These are phyloP conservation scores for Boletus rufocinnamomeus DNA, from an alignment of 768 basidiomycete species.

Conservation along the genomic window DNA sequence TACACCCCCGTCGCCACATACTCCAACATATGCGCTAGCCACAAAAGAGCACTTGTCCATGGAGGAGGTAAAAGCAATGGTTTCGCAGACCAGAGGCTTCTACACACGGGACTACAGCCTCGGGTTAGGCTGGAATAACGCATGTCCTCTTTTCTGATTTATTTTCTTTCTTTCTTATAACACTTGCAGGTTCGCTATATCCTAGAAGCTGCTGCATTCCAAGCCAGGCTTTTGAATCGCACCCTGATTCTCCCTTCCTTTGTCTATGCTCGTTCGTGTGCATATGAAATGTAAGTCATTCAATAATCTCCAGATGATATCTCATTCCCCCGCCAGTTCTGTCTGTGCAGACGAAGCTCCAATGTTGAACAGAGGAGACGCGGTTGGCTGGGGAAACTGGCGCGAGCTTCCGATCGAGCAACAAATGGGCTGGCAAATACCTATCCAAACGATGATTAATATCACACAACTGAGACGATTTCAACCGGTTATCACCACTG, in stretches of 20 bases:
- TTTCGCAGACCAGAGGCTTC: slow-evolving; percentile 41
- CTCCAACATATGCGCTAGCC: neutral
- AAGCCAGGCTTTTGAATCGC: slow-evolving; percentile 42
- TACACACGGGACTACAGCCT: slow-evolving; percentile 45
- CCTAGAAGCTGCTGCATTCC: slow-evolving; percentile 42
- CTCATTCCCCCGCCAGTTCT: slow-evolving; percentile 18
- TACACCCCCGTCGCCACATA: neutral
- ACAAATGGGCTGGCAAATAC: slow-evolving; percentile 36
- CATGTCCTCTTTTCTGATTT: slow-evolving; percentile 13
- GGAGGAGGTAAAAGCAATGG: slow-evolving; percentile 37
- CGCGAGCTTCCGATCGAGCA: slow-evolving; percentile 36
- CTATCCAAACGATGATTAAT: slow-evolving; percentile 41
- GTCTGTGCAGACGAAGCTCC: slow-evolving; percentile 41
- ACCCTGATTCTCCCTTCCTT: slow-evolving; percentile 44
- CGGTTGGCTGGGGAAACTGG: slow-evolving; percentile 42
- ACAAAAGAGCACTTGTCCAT: slow-evolving; percentile 25
- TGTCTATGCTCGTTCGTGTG: slow-evolving; percentile 46
- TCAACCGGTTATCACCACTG: slow-evolving; percentile 38
- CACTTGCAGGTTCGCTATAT: slow-evolving; percentile 43
- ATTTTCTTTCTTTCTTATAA: slow-evolving; percentile 1
- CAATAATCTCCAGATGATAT: neutral
- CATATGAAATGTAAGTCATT: slow-evolving; percentile 38
- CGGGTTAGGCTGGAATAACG: slow-evolving; percentile 50
- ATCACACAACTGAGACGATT: slow-evolving; percentile 39
- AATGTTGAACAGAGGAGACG: slow-evolving; percentile 46